Conservation (phyloP, 2,329 filamentous ascomycete species). For the Phialophora chinensis region DNA sequence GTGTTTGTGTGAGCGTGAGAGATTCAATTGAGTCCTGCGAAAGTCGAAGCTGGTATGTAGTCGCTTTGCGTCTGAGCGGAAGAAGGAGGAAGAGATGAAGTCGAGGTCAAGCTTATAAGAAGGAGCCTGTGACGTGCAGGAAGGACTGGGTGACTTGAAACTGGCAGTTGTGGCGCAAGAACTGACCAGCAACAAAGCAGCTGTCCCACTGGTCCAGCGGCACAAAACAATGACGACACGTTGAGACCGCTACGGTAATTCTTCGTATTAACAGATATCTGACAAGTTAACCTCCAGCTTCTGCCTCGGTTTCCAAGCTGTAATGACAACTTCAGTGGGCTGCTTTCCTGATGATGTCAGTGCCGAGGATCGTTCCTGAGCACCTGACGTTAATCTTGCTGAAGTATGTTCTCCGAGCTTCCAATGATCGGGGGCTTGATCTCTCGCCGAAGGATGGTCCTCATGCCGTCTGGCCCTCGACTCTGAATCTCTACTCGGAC, state of each 20-base stretch:
- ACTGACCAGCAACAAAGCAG: slow-evolving; percentile 1
- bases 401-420: slow-evolving; percentile 11
- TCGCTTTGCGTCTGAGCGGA: slow-evolving; percentile 11
- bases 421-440: slow-evolving; percentile 3
- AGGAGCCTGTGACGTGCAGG: slow-evolving; percentile 27
- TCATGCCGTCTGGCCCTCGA: neutral
- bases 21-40: slow-evolving; percentile 8
- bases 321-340: slow-evolving; percentile 20
- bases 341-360: slow-evolving; percentile 29
- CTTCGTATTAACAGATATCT: neutral
- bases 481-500: neutral
- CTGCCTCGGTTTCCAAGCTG: neutral
- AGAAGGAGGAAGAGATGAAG: slow-evolving; percentile 25
- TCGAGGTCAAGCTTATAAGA: slow-evolving; percentile 23
- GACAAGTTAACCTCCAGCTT: neutral
- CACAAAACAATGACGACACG: slow-evolving; percentile 37
- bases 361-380: slow-evolving; percentile 14
- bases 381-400: slow-evolving; percentile 25
- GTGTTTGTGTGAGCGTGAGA: slow-evolving; percentile 1
- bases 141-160: slow-evolving; percentile 20
- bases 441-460: neutral
- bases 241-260: neutral
- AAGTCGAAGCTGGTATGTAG: slow-evolving; percentile 9
- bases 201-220: slow-evolving; percentile 9
- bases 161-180: slow-evolving; percentile 12